Evolutionary conservation across 139 green algal species (phyloP), one percentile per base, ranked within the genome.

Genomic region (Chlorokybus atmophyticus): DNA sequence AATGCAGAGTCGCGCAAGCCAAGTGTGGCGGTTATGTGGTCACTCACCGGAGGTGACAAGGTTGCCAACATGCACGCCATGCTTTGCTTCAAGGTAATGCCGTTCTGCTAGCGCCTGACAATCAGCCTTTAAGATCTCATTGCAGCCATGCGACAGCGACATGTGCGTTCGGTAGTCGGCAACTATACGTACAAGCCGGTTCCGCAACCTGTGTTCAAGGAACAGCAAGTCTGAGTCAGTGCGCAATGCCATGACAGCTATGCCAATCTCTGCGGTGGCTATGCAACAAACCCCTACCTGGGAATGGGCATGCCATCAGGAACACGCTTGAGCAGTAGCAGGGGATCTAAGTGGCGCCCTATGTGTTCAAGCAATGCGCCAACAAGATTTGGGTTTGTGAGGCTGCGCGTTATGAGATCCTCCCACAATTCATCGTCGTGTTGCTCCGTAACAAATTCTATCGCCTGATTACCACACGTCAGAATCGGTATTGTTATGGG

Each of bases 391-490:
- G 85, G 59, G 30, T 65, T 73, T 3, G 50, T 54, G 25, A 94
- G 70, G 1, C 79, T 77, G 53, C 84, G 82, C 29, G 55, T 69
- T 44, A 96, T 92, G 25, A 96, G 81, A 40, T 83, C 70, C 32
- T 91, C 85, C 85, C 86, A 93, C 32, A 96, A 75, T 60, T 94
- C 84, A n/a, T 90, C 78, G 48, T 96, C 85, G 0, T 76, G 60
- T 64, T 92, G 82, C 29, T 50, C 51, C 52, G 80, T 67, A 65
- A 90, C 86, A 77, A 95, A 95, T 47, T 87, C 79, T n/a, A 95
- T 89, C 0, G 87, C 87, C 68, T 91, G 66, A 8, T 24, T 31
- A 14, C 56, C 25, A 54, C 42, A 38, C 31, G 35, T 10, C 10
- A 44, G 10, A 44, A n/a, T n/a, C n/a, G n/a, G n/a, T n/a, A n/a